Base-by-base conservation (phyloP, 495 filamentous ascomycete species). In the Thozetella sp. region DNA sequence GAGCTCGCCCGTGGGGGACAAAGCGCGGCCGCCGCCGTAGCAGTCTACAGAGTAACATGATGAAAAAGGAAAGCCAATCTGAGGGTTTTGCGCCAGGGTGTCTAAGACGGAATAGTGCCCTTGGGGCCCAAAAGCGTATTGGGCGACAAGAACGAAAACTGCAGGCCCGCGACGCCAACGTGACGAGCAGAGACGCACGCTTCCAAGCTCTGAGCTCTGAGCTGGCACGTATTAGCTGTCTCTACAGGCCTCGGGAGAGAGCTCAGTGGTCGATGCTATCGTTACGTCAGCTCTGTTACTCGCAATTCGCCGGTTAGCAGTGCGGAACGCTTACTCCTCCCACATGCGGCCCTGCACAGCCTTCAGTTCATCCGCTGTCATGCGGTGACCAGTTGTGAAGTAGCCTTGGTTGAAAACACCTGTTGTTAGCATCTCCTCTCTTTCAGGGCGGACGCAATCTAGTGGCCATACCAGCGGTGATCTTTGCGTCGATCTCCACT, bases 401-500 rank as follows among this genome's bases (percentile, higher is more conserved):
- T 88, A 87, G 46, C 84, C 85, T 83, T 63, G 57, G 52, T 59
- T 19, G 54, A 58, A 72, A 53, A 25, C 11, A 58, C 60, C 56
- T 57, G 52, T 12, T 24, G 55, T 55, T 25, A 60, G 59, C 54
- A 19, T 10, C 37, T 59, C 60, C 54, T 54, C 48, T 55, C 30
- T 1, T 34, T 34, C 51, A 58, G 15, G 55, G 40, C 25, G 25
- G 57, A 53, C 40, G 48, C 58, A 56, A 59, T 25, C 48, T 52
- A 37, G 25, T 40, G 30, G 40, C 77, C 93, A 74, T 91, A 97
- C 95, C 94, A 25, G 94, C 93, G 63, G 95, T 93, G 71, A 99
- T 97, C 81, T 97, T 99, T 26, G 95, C 95, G 77, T 99, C 95
- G 67, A 99, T 99, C 75, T 99, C 95, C 15, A 99, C 95, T 54